Percentiles rank a stretch among this genome's conserved stretches.
Evolutionary conservation across 495 filamentous ascomycete genomes (phyloP).

Genomic region (Clohesyomyces aquaticus): DNA sequence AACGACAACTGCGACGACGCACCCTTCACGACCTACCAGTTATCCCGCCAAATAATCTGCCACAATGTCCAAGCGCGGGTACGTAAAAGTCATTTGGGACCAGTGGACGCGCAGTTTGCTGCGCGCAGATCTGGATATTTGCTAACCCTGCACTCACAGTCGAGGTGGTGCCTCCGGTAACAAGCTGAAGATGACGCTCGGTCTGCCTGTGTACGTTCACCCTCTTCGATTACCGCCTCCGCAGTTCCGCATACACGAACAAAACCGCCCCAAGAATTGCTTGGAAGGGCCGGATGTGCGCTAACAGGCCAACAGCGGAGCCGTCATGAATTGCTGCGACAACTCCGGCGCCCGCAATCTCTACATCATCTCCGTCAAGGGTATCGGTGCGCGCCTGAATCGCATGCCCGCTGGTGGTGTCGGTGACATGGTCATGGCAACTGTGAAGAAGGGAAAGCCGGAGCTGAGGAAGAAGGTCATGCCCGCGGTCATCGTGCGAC

Average conservation of each 20-base stretch:
- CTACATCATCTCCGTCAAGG: conserved; percentile 99
- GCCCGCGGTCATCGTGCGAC: conserved; percentile 96
- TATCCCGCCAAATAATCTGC: conserved; percentile 15
- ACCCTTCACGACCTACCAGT: conserved; percentile 21
- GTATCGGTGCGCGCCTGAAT: conserved; percentile 98
- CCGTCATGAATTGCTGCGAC: conserved; percentile 96
- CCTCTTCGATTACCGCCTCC: conserved; percentile 2
- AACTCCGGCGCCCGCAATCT: conserved; percentile 98
- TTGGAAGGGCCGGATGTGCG: conserved; percentile 9
- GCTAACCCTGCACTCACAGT: conserved; percentile 45
- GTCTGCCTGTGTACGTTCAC: conserved; percentile 92
- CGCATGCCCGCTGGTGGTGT: conserved; percentile 96
- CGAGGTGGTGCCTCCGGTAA: conserved; percentile 94
- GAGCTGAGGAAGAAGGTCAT: conserved; percentile 99
- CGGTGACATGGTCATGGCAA: conserved; percentile 99
- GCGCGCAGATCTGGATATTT: not conserved
- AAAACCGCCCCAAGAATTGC: conserved; percentile 4
- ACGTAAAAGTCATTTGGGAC: no score
- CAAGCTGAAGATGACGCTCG: conserved; percentile 99
- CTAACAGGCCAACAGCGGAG: conserved; percentile 65
- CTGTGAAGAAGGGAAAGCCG: conserved; percentile 99
- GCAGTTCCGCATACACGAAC: not conserved
- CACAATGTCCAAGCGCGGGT: conserved; percentile 40
- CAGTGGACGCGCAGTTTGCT: not conserved
- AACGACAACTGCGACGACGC: conserved; percentile 34